Evolutionary conservation across 371 early-diverging fungal species (phyloP), one percentile per base, ranked within the genome.

Genomic region (Mucor mucedo): DNA sequence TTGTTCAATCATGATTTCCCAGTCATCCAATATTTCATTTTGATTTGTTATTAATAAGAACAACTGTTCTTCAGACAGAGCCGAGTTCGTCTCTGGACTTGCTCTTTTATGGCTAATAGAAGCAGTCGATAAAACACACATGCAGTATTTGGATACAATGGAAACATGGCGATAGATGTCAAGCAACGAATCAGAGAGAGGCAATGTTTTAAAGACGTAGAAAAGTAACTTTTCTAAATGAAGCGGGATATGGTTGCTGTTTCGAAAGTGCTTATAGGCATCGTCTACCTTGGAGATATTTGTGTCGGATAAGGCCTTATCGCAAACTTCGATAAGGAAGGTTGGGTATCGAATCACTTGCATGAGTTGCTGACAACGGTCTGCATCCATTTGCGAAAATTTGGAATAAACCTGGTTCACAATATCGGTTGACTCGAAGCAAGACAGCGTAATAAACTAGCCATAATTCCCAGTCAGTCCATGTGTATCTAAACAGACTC

Each of bases 321-420:
- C 70, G 4, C 61, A 58, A 8, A 69, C 30, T 10, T 49, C 33
- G 8, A 69, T 38, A 0, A 58, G 16, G 21, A 69, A 69, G 2
- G 62, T 42, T 2, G 70, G 70, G 45, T 69, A 69, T 62, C 53
- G 55, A 29, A 65, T 65, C 30, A 61, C 16, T 47, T 65, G 62
- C 55, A 69, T 50, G 3, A 65, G 44, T 11, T 60, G 58, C 42
- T 61, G 52, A 38, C 62, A 65, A 10, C 48, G 30, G 3, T 61
- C 58, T 10, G 61, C 28, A 5, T 38, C 21, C 70, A 69, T 65
- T 16, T 41, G n/a, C 49, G 39, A 48, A 50, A 69, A 62, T 2
- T 47, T 21, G 3, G 13, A 58, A 41, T 65, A 65, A 0, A 42
- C 29, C 11, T 61, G 65, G 8, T 40, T 49, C 5, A 62, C 44